Conservation (phyloP, 495 filamentous ascomycete species). For the Aspergillus asperescens region DNA sequence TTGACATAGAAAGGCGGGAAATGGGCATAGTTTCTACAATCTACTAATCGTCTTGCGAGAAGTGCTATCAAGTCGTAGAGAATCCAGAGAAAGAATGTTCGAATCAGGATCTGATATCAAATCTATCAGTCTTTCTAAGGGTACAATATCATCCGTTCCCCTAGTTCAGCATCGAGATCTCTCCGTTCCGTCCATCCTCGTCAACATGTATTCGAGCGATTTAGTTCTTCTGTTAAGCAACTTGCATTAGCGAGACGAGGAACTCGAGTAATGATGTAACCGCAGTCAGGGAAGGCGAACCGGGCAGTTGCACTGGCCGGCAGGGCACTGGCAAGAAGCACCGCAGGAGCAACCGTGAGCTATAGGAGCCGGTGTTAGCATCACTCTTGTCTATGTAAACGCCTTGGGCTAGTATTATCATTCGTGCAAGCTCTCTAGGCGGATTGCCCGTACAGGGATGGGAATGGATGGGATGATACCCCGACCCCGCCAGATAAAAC, state of each 20-base stretch:
- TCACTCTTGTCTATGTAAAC: background rate
- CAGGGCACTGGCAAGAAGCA: slow-evolving; percentile 44
- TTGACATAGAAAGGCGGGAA: too few relatives aligned
- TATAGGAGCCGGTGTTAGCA: slow-evolving; percentile 22
- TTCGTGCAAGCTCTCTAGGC: slow-evolving; percentile 1
- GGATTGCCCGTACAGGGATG: background rate
- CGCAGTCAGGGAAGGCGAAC: slow-evolving; percentile 24
- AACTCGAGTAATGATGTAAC: too few relatives aligned
- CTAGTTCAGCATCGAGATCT: background rate
- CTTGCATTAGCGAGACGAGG: background rate
- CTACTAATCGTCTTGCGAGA: too few relatives aligned
- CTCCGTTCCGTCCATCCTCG: background rate
- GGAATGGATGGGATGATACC: slow-evolving; percentile 4
- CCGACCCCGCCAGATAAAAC: slow-evolving; percentile 11
- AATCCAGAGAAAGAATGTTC: too few relatives aligned
- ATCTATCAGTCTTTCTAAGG: background rate
- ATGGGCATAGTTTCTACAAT: too few relatives aligned
- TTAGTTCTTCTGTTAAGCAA: slow-evolving; percentile 1
- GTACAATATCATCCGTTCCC: background rate
- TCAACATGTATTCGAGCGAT: background rate
- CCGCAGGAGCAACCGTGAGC: slow-evolving; percentile 44
- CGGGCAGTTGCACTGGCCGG: slow-evolving; percentile 43
- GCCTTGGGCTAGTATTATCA: background rate
- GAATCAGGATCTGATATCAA: background rate
- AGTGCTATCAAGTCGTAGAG: too few relatives aligned